phyloP scores from a whole-genome alignment of 306 rosid genomes.

The Oemleria cerasiformis region DNA sequence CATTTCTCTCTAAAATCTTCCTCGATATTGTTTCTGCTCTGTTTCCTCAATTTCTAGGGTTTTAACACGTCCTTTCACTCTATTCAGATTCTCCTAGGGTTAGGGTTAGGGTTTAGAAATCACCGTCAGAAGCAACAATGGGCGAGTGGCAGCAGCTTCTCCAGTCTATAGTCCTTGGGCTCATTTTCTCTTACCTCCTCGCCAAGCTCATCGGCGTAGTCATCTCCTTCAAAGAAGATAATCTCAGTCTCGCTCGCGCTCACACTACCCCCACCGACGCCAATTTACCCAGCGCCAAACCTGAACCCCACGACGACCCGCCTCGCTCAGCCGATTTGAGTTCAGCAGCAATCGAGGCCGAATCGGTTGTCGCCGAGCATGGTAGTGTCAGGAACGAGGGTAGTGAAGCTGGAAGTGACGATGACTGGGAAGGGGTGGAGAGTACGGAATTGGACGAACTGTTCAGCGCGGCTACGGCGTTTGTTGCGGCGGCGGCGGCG shows the following conservation, averaged over 20 bases:
- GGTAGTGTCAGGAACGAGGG: conserved; percentile 78
- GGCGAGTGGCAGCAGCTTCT: conserved; percentile 84
- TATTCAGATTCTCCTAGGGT: not conserved
- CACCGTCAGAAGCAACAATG: not conserved
- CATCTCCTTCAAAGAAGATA: conserved; percentile 82
- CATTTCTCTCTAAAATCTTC: conserved; percentile 9
- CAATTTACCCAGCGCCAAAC: not conserved
- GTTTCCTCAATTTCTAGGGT: conserved; percentile 32
- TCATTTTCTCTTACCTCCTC: conserved; percentile 90
- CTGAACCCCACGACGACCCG: conserved; percentile 11
- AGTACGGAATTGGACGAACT: conserved; percentile 84
- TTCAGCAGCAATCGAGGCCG: conserved; percentile 37
- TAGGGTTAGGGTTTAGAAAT: conserved; percentile 9
- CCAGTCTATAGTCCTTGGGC: conserved; percentile 74
- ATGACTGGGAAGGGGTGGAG: conserved; percentile 99
- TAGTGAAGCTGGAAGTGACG: conserved; percentile 39
- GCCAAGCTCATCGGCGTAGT: conserved; percentile 89
- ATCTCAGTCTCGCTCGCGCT: conserved; percentile 54
- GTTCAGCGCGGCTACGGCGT: conserved; percentile 90
- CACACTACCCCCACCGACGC: not conserved
- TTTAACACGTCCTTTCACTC: conserved; percentile 1
- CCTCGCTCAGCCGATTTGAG: conserved; percentile 14
- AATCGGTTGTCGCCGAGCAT: conserved; percentile 83
- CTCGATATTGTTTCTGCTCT: not conserved
- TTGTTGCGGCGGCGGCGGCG: conserved; percentile 83